A percentile compares a stretch with the other conserved stretches of the same genome.
Evolutionary conservation across 1,139 yeast genomes (phyloP).

Genomic region (Hemisphaericaspora xylofermentans): DNA sequence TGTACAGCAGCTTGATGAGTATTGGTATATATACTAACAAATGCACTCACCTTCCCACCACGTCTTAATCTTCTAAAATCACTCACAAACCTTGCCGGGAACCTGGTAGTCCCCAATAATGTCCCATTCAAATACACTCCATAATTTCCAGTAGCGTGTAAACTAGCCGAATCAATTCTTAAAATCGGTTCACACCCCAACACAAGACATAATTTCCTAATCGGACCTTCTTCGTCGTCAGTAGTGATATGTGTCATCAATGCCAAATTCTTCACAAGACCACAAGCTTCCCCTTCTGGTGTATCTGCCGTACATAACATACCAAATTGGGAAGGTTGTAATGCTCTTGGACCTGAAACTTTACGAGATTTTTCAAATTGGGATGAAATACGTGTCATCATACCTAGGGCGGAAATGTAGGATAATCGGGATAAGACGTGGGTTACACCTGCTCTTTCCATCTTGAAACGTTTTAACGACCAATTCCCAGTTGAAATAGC

Average conservation of each 20-base stretch:
- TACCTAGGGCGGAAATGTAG: conserved; percentile 92
- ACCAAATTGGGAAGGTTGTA: conserved; percentile 98
- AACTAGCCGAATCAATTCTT: conserved; percentile 77
- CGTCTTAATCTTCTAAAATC: conserved; percentile 82
- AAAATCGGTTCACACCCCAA: conserved; percentile 89
- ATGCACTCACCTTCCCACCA: conserved; percentile 82
- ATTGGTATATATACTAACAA: conserved; percentile 87
- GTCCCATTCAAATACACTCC: conserved; percentile 95
- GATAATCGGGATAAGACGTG: conserved; percentile 90
- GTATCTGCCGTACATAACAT: conserved; percentile 99
- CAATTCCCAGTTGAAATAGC: conserved; percentile 99
- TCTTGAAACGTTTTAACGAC: conserved; percentile 97
- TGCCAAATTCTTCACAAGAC: conserved; percentile 93
- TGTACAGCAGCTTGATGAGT: conserved; percentile 90
- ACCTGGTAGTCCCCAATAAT: conserved; percentile 82
- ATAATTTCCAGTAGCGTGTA: conserved; percentile 74
- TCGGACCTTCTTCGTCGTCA: conserved; percentile 94
- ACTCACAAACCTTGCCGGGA: conserved; percentile 76
- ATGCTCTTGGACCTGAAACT: conserved; percentile 98
- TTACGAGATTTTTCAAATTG: conserved; percentile 97
- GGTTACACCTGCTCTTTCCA: conserved; percentile 99
- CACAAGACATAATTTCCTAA: conserved; percentile 69
- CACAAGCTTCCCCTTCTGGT: conserved; percentile 99
- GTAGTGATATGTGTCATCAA: conserved; percentile 98
- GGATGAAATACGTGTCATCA: conserved; percentile 99